phyloP scores from a whole-genome alignment of 208 protist species.

The Acanthamoeba divionensis region DNA sequence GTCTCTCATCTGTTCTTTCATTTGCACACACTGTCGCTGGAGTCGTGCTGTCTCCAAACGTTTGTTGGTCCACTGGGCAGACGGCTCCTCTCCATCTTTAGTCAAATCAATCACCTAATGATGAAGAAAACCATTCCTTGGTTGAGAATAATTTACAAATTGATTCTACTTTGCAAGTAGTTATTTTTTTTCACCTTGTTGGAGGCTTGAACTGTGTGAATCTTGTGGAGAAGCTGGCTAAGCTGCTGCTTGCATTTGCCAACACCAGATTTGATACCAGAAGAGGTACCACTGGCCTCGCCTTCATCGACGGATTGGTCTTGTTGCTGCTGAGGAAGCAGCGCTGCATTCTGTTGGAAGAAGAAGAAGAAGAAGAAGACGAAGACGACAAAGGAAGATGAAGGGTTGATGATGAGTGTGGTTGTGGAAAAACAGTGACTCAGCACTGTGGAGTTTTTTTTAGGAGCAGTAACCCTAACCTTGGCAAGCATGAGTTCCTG shows the following conservation, averaged over 20 bases:
- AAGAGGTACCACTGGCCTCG: not conserved
- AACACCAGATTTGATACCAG: not conserved
- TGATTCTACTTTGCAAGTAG: too few species aligned
- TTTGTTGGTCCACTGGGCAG: conserved; percentile 11
- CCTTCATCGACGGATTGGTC: not conserved
- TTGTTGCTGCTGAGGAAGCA: conserved; percentile 16
- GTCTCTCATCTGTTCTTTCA: not conserved
- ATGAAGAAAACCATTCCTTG: too few species aligned
- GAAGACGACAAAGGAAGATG: not conserved
- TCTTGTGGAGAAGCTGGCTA: not conserved
- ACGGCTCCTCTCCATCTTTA: not conserved
- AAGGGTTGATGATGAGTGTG: not conserved
- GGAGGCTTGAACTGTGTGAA: not conserved
- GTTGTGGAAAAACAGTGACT: too few species aligned
- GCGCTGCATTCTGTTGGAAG: not conserved
- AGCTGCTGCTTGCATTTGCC: not conserved
- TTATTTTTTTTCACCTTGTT: too few species aligned
- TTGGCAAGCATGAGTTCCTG: too few species aligned
- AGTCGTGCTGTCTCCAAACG: not conserved
- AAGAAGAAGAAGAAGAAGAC: not conserved
- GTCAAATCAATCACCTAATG: conserved; percentile 27
- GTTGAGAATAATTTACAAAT: too few species aligned
- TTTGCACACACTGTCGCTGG: not conserved
- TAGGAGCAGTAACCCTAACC: too few species aligned
- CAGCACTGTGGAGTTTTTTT: too few species aligned